Evolutionary conservation across 2,329 filamentous ascomycete genomes (phyloP), one percentile per base, ranked within the genome.

Genomic region (Salinomyces thailandicus): DNA sequence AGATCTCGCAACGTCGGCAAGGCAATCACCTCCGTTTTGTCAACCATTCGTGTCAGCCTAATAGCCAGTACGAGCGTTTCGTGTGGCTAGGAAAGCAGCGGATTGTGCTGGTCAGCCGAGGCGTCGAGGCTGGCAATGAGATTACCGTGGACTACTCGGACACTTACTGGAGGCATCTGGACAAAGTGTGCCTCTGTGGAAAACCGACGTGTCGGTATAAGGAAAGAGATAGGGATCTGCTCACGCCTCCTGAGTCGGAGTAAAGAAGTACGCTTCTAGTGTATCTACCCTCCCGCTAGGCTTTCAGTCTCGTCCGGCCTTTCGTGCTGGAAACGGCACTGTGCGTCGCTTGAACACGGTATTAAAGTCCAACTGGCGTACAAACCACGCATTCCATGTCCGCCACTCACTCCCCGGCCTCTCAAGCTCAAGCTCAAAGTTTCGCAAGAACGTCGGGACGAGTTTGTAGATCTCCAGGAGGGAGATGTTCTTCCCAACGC

Each of bases 21-120:
- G 69, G 72, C 3, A 76, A 76, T 47, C 73, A 70, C 44, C 75
- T 72, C 2, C 61, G 71, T 1, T 76, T 77, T 46, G 66, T 75
- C 27, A 76, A 75, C 49, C 67, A 76, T 47, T 74, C 69, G 30
- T 76, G 72, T 51, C 64, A 67, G 12, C 66, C 72, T 2, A 76
- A 76, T 43, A 66, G 67, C 35, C 71, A 74, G 47, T 74, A 72
- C 31, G 65, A 74, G 45, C 62, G 63, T 7, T 75, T 76, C 48
- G 62, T 62, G n/a, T 75, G 73, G 72, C 47, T 71, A 13, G 68
- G 72, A 15, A 66, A 62, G 4, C 69, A 76, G 52, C 59, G 69
- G 9, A 67, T 75, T 9, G 58, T 76, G 14, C 57, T 76, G 3
- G 72, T 76, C 5, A 71, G 67, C 35, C 70, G 71, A 40, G 72